Evolutionary conservation across 208 protist genomes (phyloP).

Genomic region (Phytomonas sp.): DNA sequence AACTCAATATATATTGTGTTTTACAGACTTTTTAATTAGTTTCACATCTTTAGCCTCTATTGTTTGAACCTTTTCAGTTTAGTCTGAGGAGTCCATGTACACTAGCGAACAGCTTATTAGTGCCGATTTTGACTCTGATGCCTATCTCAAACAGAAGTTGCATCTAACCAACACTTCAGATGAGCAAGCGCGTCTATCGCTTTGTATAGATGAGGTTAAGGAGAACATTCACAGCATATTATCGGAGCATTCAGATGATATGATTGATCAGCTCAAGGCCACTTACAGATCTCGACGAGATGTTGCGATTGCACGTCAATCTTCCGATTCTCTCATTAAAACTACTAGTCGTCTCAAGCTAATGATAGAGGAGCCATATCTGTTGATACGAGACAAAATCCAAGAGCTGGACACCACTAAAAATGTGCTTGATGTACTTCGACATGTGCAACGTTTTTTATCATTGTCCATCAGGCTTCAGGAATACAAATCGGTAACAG

Average conservation of each 20-base stretch:
- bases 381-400: slow-evolving; percentile 38
- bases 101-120: slow-evolving; percentile 51
- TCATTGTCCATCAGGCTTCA: slow-evolving; percentile 39
- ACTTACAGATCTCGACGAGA: slow-evolving; percentile 45
- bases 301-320: slow-evolving; percentile 35
- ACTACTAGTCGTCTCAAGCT: slow-evolving; percentile 42
- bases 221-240: slow-evolving; percentile 41
- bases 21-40: neutral
- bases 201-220: slow-evolving; percentile 39
- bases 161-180: slow-evolving; percentile 27
- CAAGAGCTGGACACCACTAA: slow-evolving; percentile 56
- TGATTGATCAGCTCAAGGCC: slow-evolving; percentile 58
- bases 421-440: slow-evolving; percentile 34
- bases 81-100: slow-evolving; percentile 33
- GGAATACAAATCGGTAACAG: slow-evolving; percentile 21
- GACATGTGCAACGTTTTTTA: slow-evolving; percentile 42
- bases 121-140: slow-evolving; percentile 66
- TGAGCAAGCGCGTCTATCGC: slow-evolving; percentile 44
- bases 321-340: slow-evolving; percentile 36
- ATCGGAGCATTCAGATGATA: slow-evolving; percentile 39
- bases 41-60: neutral
- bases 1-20: neutral
- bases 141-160: slow-evolving; percentile 69
- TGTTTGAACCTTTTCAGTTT: slow-evolving; percentile 5
- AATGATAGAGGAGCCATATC: slow-evolving; percentile 65